Evolutionary conservation across 768 basidiomycete species (phyloP).

Genomic region (Naematelia encephala): DNA sequence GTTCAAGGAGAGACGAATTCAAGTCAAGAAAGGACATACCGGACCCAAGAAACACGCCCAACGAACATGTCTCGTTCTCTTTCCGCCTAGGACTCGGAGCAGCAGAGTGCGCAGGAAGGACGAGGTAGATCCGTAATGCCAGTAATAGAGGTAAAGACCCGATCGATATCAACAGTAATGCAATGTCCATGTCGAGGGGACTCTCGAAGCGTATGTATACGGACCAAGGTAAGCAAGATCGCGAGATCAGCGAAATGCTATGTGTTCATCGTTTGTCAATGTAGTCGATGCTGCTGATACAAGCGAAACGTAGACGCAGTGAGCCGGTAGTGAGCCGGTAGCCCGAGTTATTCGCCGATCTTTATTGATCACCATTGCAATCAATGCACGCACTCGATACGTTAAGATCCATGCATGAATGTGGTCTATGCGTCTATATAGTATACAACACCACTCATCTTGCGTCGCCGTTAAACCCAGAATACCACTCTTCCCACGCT

Average conservation of each 20-base stretch:
- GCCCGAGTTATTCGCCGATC: too few species aligned
- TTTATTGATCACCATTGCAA: too few species aligned
- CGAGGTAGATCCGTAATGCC: slow-evolving; percentile 18
- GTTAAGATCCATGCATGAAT: neutral
- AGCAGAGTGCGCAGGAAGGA: slow-evolving; percentile 5
- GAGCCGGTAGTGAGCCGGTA: too few species aligned
- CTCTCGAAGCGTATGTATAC: too few species aligned
- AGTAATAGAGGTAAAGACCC: slow-evolving; percentile 1
- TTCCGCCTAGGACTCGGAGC: neutral
- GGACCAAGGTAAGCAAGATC: too few species aligned
- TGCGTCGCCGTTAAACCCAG: too few species aligned
- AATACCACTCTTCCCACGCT: too few species aligned
- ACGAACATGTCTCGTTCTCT: slow-evolving; percentile 50
- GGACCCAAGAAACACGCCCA: slow-evolving; percentile 91
- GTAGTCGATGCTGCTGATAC: neutral
- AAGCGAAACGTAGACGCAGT: neutral
- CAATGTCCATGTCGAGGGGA: neutral
- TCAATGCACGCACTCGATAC: too few species aligned
- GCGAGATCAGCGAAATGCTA: too few species aligned
- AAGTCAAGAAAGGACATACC: slow-evolving; percentile 60
- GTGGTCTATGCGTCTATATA: neutral
- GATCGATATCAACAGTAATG: neutral
- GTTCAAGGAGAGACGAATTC: too few species aligned
- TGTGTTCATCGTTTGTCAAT: neutral
- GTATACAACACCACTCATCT: too few species aligned